Conservation (phyloP, 2,329 filamentous ascomycete genomes). For the Biscogniauxia sp. region DNA sequence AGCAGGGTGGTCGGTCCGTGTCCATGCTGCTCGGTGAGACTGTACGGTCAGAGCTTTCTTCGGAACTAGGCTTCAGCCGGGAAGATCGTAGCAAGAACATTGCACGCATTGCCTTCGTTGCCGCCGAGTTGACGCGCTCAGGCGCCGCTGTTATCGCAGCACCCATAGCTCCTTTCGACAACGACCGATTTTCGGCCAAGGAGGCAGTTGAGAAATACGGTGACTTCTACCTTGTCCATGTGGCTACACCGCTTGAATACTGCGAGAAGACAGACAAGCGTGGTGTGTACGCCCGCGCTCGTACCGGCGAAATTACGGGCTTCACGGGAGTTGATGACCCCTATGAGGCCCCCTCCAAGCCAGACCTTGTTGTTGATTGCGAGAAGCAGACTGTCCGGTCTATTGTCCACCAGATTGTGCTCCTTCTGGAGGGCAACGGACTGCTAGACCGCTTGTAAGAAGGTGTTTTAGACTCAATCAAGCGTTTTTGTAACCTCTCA, state of each 20-base stretch:
- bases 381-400: conserved; percentile 86
- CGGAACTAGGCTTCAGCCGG: conserved; percentile 91
- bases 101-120: conserved; percentile 92
- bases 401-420: conserved; percentile 93
- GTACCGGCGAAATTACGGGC: conserved; percentile 89
- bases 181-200: conserved; percentile 71
- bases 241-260: conserved; percentile 87
- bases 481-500: neutral
- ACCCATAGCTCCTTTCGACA: conserved; percentile 90
- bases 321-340: conserved; percentile 98
- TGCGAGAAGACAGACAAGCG: conserved; percentile 93
- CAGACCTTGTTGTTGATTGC: conserved; percentile 80
- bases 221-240: conserved; percentile 92
- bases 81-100: conserved; percentile 95
- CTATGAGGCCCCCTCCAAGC: conserved; percentile 80
- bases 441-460: conserved; percentile 70
- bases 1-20: conserved; percentile 92
- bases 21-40: conserved; percentile 95
- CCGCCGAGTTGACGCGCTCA: conserved; percentile 87
- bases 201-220: conserved; percentile 86
- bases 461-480: neutral
- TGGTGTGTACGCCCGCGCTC: conserved; percentile 82
- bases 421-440: conserved; percentile 86
- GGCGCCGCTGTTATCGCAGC: conserved; percentile 94
- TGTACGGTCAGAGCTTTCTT: conserved; percentile 87